Evolutionary conservation across 371 early-diverging fungal genomes (phyloP).

Genomic region (Rhizopus sp.): DNA sequence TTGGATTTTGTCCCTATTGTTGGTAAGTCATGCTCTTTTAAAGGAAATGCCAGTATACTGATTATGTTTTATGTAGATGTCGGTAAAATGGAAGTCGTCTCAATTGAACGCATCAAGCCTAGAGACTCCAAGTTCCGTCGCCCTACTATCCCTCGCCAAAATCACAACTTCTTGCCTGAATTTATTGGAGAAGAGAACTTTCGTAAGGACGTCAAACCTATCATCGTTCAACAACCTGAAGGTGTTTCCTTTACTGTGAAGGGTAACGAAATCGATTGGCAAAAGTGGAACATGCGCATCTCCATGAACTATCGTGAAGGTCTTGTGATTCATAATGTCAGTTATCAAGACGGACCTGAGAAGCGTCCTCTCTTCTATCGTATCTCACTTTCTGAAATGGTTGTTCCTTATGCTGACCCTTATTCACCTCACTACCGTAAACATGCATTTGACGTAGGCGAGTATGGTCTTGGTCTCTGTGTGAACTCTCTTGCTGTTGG

Average conservation of each 20-base stretch:
- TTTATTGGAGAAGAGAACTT: slow-evolving; percentile 49
- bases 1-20: slow-evolving; percentile 55
- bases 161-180: slow-evolving; percentile 56
- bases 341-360: slow-evolving; percentile 49
- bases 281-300: slow-evolving; percentile 60
- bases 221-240: slow-evolving; percentile 54
- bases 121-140: slow-evolving; percentile 49
- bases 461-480: slow-evolving; percentile 54
- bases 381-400: slow-evolving; percentile 56
- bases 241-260: slow-evolving; percentile 55
- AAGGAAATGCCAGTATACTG: not conserved
- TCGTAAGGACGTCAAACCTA: slow-evolving; percentile 56
- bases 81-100: slow-evolving; percentile 45
- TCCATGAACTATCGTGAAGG: slow-evolving; percentile 62
- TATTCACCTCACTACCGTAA: slow-evolving; percentile 44
- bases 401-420: slow-evolving; percentile 61
- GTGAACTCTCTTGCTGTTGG: slow-evolving; percentile 46
- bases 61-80: slow-evolving; percentile 26
- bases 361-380: slow-evolving; percentile 52
- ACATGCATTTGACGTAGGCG: slow-evolving; percentile 59
- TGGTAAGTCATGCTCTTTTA: slow-evolving; percentile 27
- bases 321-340: slow-evolving; percentile 55
- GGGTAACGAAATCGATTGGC: slow-evolving; percentile 57
- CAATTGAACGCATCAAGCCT: slow-evolving; percentile 49
- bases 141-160: slow-evolving; percentile 45